Percentiles rank a stretch among this genome's conserved stretches.
Conservation (phyloP, 2,329 filamentous ascomycete genomes). For the Fusarium anthophilum region DNA sequence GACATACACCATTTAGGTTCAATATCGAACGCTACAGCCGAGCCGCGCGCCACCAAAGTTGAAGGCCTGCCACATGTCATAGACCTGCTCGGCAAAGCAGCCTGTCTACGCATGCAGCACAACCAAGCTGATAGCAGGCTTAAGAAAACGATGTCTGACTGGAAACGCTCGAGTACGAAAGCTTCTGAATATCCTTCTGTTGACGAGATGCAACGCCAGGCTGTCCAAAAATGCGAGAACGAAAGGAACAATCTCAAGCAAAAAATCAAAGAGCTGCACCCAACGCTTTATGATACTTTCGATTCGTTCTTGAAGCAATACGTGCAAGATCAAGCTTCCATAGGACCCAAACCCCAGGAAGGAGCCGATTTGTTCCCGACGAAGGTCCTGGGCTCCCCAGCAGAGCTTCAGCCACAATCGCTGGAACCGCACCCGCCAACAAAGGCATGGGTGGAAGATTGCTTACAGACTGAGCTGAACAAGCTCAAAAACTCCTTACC, state of each 20-base stretch:
- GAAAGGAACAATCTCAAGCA: constrained; percentile 6
- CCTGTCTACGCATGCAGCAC: constrained; percentile 28
- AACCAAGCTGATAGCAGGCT: constrained; percentile 27
- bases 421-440: constrained; percentile 9
- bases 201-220: constrained; percentile 23
- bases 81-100: constrained; percentile 38
- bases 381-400: background rate
- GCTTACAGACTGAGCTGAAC: constrained; percentile 24
- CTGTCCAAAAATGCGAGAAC: constrained; percentile 21
- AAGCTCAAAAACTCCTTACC: constrained; percentile 14
- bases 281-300: constrained; percentile 9
- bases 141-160: constrained; percentile 22
- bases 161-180: constrained; percentile 21
- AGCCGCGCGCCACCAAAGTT: background rate
- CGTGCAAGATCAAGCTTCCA: background rate
- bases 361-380: background rate
- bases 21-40: background rate
- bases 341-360: background rate
- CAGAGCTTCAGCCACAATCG: background rate
- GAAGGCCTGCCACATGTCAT: constrained; percentile 20
- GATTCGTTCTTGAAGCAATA: background rate
- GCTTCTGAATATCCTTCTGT: constrained; percentile 37
- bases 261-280: constrained; percentile 11
- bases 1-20: constrained; percentile 2
- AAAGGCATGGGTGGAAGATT: background rate